Percentiles rank a stretch among this genome's conserved stretches.
Evolutionary conservation across 305 asterid species (phyloP).

Genomic region (Andrographis paniculata): DNA sequence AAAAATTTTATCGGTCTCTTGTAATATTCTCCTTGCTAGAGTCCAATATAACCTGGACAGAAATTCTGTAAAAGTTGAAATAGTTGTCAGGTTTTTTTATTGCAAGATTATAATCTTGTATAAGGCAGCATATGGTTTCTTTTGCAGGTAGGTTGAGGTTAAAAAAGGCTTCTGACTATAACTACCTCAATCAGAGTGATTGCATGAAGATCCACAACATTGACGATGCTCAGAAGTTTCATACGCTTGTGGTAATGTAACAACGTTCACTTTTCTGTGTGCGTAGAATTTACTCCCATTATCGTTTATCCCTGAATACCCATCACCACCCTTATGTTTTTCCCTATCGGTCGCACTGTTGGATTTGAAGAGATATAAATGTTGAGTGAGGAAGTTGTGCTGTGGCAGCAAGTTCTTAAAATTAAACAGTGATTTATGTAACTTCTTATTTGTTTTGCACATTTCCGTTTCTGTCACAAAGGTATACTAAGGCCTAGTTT

Average conservation of each 20-base stretch:
- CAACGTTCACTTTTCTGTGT: slow-evolving; percentile 5
- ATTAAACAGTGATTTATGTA: slow-evolving; percentile 7
- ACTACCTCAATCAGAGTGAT: slow-evolving; percentile 69
- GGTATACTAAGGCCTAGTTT: slow-evolving; percentile 19
- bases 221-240: slow-evolving; percentile 71
- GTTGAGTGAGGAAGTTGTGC: no score
- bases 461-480: slow-evolving; percentile 17
- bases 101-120: slow-evolving; percentile 14
- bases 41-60: background rate
- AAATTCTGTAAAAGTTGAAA: no score
- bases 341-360: no score
- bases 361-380: no score
- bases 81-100: background rate
- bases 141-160: slow-evolving; percentile 61
- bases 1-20: background rate
- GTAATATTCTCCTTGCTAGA: background rate
- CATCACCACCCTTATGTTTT: no score
- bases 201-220: slow-evolving; percentile 56
- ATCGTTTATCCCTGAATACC: no score
- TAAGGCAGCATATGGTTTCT: slow-evolving; percentile 17
- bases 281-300: background rate
- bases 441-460: slow-evolving; percentile 6
- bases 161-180: slow-evolving; percentile 60
- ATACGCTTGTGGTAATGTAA: slow-evolving; percentile 54
- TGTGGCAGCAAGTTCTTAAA: no score